These are phyloP conservation scores for Lepiota brunneoincarnata DNA, from an alignment of 768 basidiomycete species.

Conservation along the genomic window DNA sequence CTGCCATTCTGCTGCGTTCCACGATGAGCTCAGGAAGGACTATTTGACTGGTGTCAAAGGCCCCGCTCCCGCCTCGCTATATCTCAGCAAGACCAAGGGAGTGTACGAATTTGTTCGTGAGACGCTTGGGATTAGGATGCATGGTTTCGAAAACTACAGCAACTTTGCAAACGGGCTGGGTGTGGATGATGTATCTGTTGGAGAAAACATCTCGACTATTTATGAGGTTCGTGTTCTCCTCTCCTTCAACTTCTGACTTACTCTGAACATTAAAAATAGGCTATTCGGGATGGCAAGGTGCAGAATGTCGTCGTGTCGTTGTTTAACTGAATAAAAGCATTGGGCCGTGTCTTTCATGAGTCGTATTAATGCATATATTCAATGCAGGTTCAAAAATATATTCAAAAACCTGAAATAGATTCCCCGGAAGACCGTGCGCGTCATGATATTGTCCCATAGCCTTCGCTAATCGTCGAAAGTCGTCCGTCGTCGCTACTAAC, in stretches of 20 bases:
- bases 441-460: too few species aligned
- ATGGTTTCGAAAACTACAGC: slow-evolving; percentile 66
- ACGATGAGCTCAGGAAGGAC: slow-evolving; percentile 48
- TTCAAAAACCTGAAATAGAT: too few species aligned
- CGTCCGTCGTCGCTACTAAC: too few species aligned
- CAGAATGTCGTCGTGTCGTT: slow-evolving; percentile 53
- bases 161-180: slow-evolving; percentile 42
- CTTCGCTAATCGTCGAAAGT: too few species aligned
- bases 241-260: background rate
- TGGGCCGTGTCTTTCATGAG: too few species aligned
- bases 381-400: too few species aligned
- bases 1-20: slow-evolving; percentile 38
- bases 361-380: background rate
- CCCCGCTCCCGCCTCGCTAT: slow-evolving; percentile 57
- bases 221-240: slow-evolving; percentile 49
- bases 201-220: slow-evolving; percentile 71
- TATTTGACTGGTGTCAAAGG: slow-evolving; percentile 60
- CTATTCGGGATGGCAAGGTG: slow-evolving; percentile 70
- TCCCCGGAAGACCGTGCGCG: too few species aligned
- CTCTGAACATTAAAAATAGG: slow-evolving; percentile 27
- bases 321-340: slow-evolving; percentile 43
- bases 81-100: slow-evolving; percentile 58
- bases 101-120: slow-evolving; percentile 73
- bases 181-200: slow-evolving; percentile 56
- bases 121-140: slow-evolving; percentile 67